Percentiles rank a stretch among this genome's conserved stretches.
These are phyloP conservation scores for Creolimax fragrantissima DNA, from an alignment of 78 protist species.

Conservation along the genomic window DNA sequence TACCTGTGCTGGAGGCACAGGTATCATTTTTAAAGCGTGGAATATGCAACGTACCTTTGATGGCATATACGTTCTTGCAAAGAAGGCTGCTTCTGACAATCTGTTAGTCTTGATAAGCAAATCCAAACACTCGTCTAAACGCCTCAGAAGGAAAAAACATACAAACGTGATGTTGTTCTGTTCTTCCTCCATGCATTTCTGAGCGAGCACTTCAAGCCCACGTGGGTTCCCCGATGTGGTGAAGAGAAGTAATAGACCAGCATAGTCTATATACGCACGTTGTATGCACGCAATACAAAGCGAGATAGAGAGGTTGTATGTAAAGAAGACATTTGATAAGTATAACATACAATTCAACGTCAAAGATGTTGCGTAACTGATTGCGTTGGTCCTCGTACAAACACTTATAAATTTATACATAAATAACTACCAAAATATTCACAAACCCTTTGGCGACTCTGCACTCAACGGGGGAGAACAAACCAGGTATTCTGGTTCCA, in stretches of 20 bases:
- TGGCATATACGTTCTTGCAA: constrained; percentile 81
- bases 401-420: too few species aligned
- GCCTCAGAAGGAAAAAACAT: neutral
- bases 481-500: too few species aligned
- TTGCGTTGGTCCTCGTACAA: too few species aligned
- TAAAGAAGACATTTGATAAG: constrained; percentile 69
- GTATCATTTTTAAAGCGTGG: neutral
- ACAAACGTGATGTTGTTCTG: neutral
- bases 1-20: neutral
- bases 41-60: neutral
- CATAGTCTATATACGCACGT: neutral
- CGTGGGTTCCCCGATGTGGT: neutral
- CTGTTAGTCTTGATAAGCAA: neutral
- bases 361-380: too few species aligned
- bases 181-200: neutral
- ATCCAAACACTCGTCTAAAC: neutral
- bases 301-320: too few species aligned
- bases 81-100: constrained; percentile 66
- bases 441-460: too few species aligned
- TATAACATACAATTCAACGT: too few species aligned
- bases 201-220: neutral
- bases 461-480: too few species aligned
- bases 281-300: neutral
- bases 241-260: constrained; percentile 6
- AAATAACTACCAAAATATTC: too few species aligned